A percentile compares a stretch with the other conserved stretches of the same genome.
Evolutionary conservation across 2,329 filamentous ascomycete species (phyloP).

Genomic region (Botrytis galanthina): DNA sequence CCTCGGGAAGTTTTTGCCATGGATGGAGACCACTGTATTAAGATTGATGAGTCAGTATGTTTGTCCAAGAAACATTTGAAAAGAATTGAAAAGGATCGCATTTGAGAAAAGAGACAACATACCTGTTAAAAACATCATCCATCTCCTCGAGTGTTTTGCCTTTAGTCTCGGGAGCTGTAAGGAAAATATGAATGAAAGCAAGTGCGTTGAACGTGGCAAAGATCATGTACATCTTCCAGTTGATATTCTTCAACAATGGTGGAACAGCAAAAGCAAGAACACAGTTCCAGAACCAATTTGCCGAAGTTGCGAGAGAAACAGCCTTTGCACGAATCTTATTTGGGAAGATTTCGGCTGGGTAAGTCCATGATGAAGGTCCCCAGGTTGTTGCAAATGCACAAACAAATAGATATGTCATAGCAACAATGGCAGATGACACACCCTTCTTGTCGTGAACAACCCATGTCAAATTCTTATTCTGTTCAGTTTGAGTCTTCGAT

Average conservation of each 20-base stretch:
- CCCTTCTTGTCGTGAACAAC: constrained; percentile 50
- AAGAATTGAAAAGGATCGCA: neutral
- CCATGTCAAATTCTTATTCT: constrained; percentile 55
- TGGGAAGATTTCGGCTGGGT: constrained; percentile 67
- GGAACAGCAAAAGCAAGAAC: constrained; percentile 53
- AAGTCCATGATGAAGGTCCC: constrained; percentile 50
- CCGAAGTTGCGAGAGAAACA: constrained; percentile 70
- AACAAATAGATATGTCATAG: constrained; percentile 65
- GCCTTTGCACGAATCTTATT: constrained; percentile 69
- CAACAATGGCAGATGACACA: constrained; percentile 34
- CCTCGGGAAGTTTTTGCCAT: constrained; percentile 50
- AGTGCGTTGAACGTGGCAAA: constrained; percentile 70
- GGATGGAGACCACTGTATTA: constrained; percentile 48
- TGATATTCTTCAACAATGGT: constrained; percentile 48
- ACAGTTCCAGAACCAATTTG: constrained; percentile 78
- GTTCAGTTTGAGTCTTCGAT: constrained; percentile 39
- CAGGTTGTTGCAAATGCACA: constrained; percentile 65
- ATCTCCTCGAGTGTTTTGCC: constrained; percentile 76
- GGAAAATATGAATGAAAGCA: constrained; percentile 57
- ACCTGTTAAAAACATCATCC: constrained; percentile 64
- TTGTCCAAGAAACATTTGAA: neutral
- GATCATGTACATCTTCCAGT: constrained; percentile 61
- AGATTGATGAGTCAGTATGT: neutral
- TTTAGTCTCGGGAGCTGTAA: constrained; percentile 66
- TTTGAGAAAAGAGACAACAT: neutral